Evolutionary conservation across 306 rosid genomes (phyloP).

Genomic region (Dryas octopetala): DNA sequence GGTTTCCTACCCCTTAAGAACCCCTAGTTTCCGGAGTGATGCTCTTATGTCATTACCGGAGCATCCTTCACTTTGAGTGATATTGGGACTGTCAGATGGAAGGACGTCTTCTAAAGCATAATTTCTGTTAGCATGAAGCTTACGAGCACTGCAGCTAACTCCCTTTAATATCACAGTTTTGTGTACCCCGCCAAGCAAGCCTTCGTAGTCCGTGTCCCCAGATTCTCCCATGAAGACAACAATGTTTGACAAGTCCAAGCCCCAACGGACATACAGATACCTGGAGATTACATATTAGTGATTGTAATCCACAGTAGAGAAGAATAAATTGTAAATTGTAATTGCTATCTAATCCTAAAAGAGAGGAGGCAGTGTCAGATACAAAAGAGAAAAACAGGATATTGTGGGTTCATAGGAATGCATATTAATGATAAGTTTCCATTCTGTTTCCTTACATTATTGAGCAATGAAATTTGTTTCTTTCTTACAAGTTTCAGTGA

Average conservation of each 20-base stretch:
- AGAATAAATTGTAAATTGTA: background rate
- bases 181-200: conserved; percentile 49
- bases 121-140: conserved; percentile 44
- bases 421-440: background rate
- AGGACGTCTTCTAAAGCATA: conserved; percentile 42
- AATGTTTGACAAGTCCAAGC: conserved; percentile 41
- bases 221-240: conserved; percentile 57
- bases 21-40: conserved; percentile 44
- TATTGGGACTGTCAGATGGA: conserved; percentile 37
- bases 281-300: conserved; percentile 26
- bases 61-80: conserved; percentile 37
- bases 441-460: background rate
- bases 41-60: conserved; percentile 27
- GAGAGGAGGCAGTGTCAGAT: background rate
- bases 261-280: conserved; percentile 58
- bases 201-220: conserved; percentile 64
- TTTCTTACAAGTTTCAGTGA: background rate
- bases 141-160: conserved; percentile 27
- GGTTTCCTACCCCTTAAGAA: conserved; percentile 27
- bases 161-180: conserved; percentile 45
- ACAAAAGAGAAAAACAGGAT: background rate
- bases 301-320: background rate
- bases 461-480: background rate
- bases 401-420: background rate
- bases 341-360: background rate